Evolutionary conservation across 805 yeast species (phyloP), one percentile per base, ranked within the genome.

Genomic region (Wickerhamomyces pijperi): DNA sequence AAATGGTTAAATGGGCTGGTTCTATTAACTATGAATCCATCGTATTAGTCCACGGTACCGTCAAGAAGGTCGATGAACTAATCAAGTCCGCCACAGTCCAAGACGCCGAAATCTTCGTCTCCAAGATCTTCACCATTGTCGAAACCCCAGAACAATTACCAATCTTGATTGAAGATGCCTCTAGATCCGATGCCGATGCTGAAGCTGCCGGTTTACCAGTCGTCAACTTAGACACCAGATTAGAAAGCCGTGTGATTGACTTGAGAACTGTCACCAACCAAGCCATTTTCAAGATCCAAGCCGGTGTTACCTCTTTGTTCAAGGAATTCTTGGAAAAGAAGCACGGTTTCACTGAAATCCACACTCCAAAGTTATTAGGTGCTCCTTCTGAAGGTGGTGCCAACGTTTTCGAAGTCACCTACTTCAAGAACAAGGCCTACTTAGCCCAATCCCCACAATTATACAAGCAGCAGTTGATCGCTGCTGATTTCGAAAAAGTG

Each of bases 301-400:
- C 90, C 37, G 98, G 90, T 53, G 94, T 92, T 42, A 75, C 90
- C 58, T 68, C 70, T 32, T 67, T 94, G 55, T 92, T 92, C 74
- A 78, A 94, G 60, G 97, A 92, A 67, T 92, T 82, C 59, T 70
- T 92, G 54, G 58, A 64, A 44, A 62, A 61, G 36, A 74, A 67
- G 50, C 74, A 74, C 20, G 33, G 33, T 12, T 92, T 92, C 66
- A 76, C 80, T 29, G 99, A 94, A 68, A 79, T 87, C 51, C 99
- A 92, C 66, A 82, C 97, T 12, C 99, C 99, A 46, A 92, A 92
- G 67, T 69, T 92, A 51, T 74, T 90, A 55, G 95, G 94, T 51
- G 86, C 97, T 32, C 83, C 98, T 32, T 82, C 95, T 45, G 99
- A 92, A 70, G 96, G 97, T 64, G 99, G 99, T 50, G 76, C 97